Conservation (phyloP, 179 eudicot species). For the Camellia oleifera region DNA sequence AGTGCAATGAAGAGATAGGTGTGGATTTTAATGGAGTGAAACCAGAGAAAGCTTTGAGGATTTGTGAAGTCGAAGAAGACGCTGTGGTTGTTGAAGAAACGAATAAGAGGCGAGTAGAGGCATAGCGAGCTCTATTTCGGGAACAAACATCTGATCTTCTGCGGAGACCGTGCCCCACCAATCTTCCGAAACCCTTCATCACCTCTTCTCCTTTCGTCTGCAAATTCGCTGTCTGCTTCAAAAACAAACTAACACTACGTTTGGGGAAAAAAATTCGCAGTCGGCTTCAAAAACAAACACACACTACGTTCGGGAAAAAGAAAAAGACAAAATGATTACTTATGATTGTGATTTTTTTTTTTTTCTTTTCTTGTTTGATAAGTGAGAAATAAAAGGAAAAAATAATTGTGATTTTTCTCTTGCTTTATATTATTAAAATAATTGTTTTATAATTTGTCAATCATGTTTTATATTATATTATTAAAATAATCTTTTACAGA, state of each 20-base stretch:
- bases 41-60: slow-evolving; percentile 1
- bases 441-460: no score
- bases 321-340: no score
- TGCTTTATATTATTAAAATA: no score
- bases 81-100: slow-evolving; percentile 7
- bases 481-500: no score
- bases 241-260: neutral
- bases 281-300: no score
- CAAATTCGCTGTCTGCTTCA: slow-evolving; percentile 1
- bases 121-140: neutral
- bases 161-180: slow-evolving; percentile 14
- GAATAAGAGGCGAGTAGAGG: slow-evolving; percentile 15
- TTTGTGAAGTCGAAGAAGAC: neutral
- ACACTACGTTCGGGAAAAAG: no score
- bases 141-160: slow-evolving; percentile 12
- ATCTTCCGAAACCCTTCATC: slow-evolving; percentile 23
- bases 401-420: no score
- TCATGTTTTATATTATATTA: no score
- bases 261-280: no score
- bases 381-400: no score
- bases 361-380: no score
- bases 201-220: neutral
- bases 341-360: no score
- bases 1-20: neutral
- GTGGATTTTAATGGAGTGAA: slow-evolving; percentile 16